Evolutionary conservation across 2,329 filamentous ascomycete species (phyloP).

Genomic region (Aspergillus fumigatiaffinis): DNA sequence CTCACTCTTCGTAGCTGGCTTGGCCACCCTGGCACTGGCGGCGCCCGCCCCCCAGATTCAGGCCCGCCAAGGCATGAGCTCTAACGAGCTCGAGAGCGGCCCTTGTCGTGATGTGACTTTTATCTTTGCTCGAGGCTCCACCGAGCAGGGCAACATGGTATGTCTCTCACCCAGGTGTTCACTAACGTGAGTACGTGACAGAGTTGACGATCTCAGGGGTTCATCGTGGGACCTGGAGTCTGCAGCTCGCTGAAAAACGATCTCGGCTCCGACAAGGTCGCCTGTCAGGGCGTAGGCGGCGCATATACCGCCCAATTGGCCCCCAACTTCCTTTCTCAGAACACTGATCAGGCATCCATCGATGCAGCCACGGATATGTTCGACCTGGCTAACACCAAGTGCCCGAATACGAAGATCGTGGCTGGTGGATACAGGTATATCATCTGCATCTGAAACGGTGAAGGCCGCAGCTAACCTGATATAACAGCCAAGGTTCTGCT

Average conservation of each 20-base stretch:
- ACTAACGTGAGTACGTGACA: neutral
- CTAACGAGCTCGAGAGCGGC: constrained; percentile 36
- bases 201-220: constrained; percentile 18
- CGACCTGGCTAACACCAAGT: constrained; percentile 39
- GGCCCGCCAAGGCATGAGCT: constrained; percentile 15
- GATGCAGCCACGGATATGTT: constrained; percentile 41
- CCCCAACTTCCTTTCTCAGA: constrained; percentile 37
- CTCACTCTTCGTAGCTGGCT: constrained; percentile 10
- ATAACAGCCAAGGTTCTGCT: constrained; percentile 39
- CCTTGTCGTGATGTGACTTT: constrained; percentile 37
- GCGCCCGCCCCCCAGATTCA: constrained; percentile 9
- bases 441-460: neutral
- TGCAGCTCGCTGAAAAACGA: constrained; percentile 24
- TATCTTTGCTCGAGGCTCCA: constrained; percentile 41
- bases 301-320: constrained; percentile 38
- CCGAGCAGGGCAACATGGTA: constrained; percentile 40
- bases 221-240: constrained; percentile 25
- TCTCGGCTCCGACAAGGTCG: constrained; percentile 22
- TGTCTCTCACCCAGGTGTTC: neutral
- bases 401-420: constrained; percentile 42
- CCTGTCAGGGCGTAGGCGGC: constrained; percentile 44
- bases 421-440: constrained; percentile 43
- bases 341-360: constrained; percentile 36
- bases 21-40: constrained; percentile 13
- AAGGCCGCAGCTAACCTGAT: constrained; percentile 13